Percentiles rank a stretch among this genome's conserved stretches.
Conservation (phyloP, 208 protist species). For the Wallacemonas sp. region DNA sequence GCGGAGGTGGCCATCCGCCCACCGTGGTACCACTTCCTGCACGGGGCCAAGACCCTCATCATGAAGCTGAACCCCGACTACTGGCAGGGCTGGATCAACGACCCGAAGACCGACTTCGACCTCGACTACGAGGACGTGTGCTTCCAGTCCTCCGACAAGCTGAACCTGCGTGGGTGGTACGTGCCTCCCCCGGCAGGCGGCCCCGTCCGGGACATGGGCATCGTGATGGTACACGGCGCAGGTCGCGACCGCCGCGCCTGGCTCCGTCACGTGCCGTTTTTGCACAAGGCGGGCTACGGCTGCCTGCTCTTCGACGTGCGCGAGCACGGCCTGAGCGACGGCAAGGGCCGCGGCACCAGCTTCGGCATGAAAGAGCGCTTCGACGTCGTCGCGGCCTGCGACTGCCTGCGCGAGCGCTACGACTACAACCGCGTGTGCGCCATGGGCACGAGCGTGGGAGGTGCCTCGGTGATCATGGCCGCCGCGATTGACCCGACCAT, state of each 20-base stretch:
- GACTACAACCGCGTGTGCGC: constrained; percentile 77
- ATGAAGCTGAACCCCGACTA: constrained; percentile 78
- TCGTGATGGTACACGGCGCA: constrained; percentile 91
- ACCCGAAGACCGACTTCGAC: constrained; percentile 83
- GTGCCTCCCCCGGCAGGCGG: constrained; percentile 48
- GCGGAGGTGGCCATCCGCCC: constrained; percentile 87
- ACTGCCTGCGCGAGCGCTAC: constrained; percentile 66
- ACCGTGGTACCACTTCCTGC: constrained; percentile 90
- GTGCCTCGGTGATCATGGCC: constrained; percentile 88
- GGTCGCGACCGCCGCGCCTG: constrained; percentile 91
- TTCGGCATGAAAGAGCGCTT: constrained; percentile 91
- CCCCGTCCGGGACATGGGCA: constrained; percentile 38
- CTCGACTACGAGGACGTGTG: constrained; percentile 82
- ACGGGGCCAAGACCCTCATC: constrained; percentile 53
- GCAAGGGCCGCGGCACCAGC: constrained; percentile 80
- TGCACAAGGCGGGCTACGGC: constrained; percentile 83
- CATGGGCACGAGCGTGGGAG: constrained; percentile 90
- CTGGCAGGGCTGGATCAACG: constrained; percentile 85
- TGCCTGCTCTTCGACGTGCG: constrained; percentile 91
- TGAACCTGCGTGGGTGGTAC: constrained; percentile 86
- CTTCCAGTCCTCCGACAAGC: constrained; percentile 70
- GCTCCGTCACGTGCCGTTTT: constrained; percentile 85
- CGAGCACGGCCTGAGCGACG: constrained; percentile 87
- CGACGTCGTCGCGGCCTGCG: constrained; percentile 83
- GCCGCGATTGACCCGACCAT: constrained; percentile 86